phyloP scores from a whole-genome alignment of 352 stramenopile species.

The Phytophthora sansomeana region DNA sequence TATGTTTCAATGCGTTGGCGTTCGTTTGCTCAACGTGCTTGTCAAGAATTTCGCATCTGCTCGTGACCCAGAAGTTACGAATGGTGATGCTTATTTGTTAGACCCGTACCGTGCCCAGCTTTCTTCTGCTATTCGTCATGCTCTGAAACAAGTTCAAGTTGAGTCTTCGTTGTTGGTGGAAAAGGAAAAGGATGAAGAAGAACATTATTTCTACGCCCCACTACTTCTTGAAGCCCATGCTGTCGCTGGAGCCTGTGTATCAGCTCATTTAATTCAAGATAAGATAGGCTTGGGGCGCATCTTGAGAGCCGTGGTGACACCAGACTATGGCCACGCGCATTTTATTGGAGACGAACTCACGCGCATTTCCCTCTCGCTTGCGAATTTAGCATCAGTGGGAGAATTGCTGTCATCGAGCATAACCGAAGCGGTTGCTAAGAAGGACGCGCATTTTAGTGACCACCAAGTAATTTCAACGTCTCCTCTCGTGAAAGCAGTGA shows the following conservation, averaged over 20 bases:
- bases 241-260: constrained; percentile 63
- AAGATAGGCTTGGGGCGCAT: constrained; percentile 76
- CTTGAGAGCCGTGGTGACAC: constrained; percentile 59
- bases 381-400: constrained; percentile 70
- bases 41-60: constrained; percentile 63
- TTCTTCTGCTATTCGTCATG: constrained; percentile 79
- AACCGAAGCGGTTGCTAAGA: constrained; percentile 34
- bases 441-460: constrained; percentile 33
- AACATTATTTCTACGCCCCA: constrained; percentile 62
- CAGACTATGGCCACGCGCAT: constrained; percentile 71
- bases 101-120: constrained; percentile 88
- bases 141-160: constrained; percentile 67
- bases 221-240: constrained; percentile 75
- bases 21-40: constrained; percentile 74
- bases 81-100: constrained; percentile 64
- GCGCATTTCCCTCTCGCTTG: constrained; percentile 59
- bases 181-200: constrained; percentile 24
- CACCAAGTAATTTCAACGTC: constrained; percentile 27
- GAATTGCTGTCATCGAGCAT: constrained; percentile 63
- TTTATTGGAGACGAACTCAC: constrained; percentile 71
- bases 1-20: constrained; percentile 78
- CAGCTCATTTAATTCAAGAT: constrained; percentile 68
- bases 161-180: constrained; percentile 26
- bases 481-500: constrained; percentile 66
- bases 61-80: constrained; percentile 73